Evolutionary conservation across 441 rosid species (phyloP), one percentile per base, ranked within the genome.

Genomic region (Codiaeum variegatum): DNA sequence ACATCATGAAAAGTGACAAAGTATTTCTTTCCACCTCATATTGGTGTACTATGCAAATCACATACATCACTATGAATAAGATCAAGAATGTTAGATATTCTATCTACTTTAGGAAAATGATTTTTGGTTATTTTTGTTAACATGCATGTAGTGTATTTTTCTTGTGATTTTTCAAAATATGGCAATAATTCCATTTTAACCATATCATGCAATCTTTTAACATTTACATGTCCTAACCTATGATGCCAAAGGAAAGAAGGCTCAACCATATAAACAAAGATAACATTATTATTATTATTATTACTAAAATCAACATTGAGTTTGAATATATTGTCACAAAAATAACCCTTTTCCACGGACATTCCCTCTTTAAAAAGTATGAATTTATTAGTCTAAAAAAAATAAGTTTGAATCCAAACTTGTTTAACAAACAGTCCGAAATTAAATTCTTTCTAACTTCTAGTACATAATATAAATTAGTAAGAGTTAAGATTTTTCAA

Each of bases 111-210:
- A 52, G 58, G 26, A n/a, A 52, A 52, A 3, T 24, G 26, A 2
- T 52, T 52, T 52, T 2, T 21, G 9, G 59, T 54, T n/a, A 54
- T 54, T 54, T 54, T 54, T 0, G 28, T 54, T n/a, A 24, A 3
- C 31, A 58, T 58, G 11, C 34, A 58, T 0, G 18, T 58, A 2
- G 0, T 24, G 6, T 19, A 58, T 58, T 26, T 58, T 24, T 34
- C 36, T 34, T 34, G 36, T 34, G 76, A 76, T 71, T 77, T 70
- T 81, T 82, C 79, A 83, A 34, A 34, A 34, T 34, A 34, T 3
- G 36, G 4, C 6, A 3, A 34, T 3, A 34, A 34, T 3, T 34
- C 36, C 36, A 34, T 34, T 1, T 34, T 34, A 34, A 34, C 2
- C 36, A 34, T 34, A 34, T 34, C 36, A 34, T 34, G 36, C 2